Evolutionary conservation across 2,329 filamentous ascomycete genomes (phyloP), one percentile per base, ranked within the genome.

Genomic region (Trichoderma brevicompactum): DNA sequence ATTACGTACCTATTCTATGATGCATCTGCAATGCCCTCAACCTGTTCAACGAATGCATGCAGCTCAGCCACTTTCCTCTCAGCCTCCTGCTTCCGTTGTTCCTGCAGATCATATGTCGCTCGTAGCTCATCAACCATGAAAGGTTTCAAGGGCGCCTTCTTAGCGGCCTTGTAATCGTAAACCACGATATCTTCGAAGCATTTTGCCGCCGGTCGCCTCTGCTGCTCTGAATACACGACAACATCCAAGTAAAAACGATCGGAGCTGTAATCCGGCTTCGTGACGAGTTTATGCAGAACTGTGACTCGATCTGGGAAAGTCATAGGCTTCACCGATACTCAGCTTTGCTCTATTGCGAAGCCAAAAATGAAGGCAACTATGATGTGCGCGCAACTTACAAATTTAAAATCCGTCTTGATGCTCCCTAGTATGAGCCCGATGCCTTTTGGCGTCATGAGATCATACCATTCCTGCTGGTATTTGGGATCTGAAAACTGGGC

Each of bases 361-460:
- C 4, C 5, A 28, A 19, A 10, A 34, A 1, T 41, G 17, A 4
- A 0, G 9, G 10, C 2, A 2, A 36, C 1, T 5, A 28, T 41
- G 7, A 13, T 36, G 8, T 2, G 19, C 15, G 9, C 23, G 23
- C 23, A 28, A 82, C 89, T 69, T 74, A 95, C 92, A 79, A 96
- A 93, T 79, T 97, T 97, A 78, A 90, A 97, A 70, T 96, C 89
- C 0, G 91, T 89, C 71, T 85, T 90, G 70, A 97, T 92, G 70
- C 88, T 92, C 71, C 87, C 85, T 73, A 97, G 78, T 66, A 97
- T 95, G 64, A 97, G 75, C 0, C 94, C 93, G 17, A 88, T 80
- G 1, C 85, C 84, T 28, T 79, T 83, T 0, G 89, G 87, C 13
- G 84, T 88, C 79, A 91, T 86, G 46, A 96, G 79, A 54, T 89